phyloP scores from a whole-genome alignment of 768 basidiomycete species.

The Amanita inopinata region DNA sequence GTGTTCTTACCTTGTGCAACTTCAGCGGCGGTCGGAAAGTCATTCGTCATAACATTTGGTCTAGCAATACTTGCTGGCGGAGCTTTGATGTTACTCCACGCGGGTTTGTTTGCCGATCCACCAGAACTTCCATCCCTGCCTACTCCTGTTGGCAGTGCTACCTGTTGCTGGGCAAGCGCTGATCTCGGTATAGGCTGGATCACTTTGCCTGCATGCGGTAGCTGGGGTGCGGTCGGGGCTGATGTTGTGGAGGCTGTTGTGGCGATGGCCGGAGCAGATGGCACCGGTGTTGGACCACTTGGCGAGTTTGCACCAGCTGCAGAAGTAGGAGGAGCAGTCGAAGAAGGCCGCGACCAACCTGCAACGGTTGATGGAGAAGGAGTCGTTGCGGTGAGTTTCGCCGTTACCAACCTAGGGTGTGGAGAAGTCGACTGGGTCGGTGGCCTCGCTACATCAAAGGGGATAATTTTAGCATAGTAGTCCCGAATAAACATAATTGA shows the following conservation, averaged over 20 bases:
- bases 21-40: constrained; percentile 97
- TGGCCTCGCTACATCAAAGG: constrained; percentile 42
- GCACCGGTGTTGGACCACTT: constrained; percentile 30
- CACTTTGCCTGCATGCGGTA: constrained; percentile 52
- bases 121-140: constrained; percentile 7
- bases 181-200: constrained; percentile 57
- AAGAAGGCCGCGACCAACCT: constrained; percentile 76
- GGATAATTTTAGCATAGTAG: constrained; percentile 12
- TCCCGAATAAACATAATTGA: too few relatives aligned
- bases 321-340: constrained; percentile 49
- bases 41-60: constrained; percentile 39
- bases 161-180: constrained; percentile 21
- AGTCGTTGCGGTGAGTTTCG: constrained; percentile 70
- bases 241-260: constrained; percentile 19
- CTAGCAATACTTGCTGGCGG: constrained; percentile 25
- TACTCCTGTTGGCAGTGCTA: constrained; percentile 23
- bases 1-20: constrained; percentile 66
- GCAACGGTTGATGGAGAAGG: constrained; percentile 47
- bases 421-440: constrained; percentile 40
- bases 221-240: constrained; percentile 33
- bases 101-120: constrained; percentile 34
- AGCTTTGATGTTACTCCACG: constrained; percentile 60
- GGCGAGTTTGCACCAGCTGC: constrained; percentile 34
- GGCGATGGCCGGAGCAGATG: constrained; percentile 24
- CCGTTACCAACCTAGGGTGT: constrained; percentile 77